Evolutionary conservation across 129 eudicot genomes (phyloP).

Genomic region (Chrysanthemum lavandulifolium): DNA sequence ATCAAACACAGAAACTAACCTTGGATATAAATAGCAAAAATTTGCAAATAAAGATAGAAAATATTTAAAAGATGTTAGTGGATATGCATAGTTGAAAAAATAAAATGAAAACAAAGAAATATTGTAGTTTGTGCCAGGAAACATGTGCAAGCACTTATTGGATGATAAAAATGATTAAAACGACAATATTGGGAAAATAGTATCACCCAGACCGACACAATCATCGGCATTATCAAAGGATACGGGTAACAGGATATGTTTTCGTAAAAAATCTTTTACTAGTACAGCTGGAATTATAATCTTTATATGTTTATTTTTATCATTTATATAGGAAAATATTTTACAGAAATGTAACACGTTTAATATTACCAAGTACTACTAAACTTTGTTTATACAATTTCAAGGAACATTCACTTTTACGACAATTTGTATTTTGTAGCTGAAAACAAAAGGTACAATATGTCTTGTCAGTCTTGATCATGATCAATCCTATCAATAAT

Average conservation of each 20-base stretch:
- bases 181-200: conserved; percentile 27
- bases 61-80: neutral
- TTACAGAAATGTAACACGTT: no score
- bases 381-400: no score
- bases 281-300: no score
- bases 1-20: no score
- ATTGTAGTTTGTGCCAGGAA: conserved; percentile 23
- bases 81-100: neutral
- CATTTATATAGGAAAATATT: no score
- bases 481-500: no score
- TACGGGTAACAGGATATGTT: conserved; percentile 8
- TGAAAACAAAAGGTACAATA: neutral
- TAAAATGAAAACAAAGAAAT: neutral
- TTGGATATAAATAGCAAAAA: no score
- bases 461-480: neutral
- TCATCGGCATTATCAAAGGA: conserved; percentile 20
- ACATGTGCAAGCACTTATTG: conserved; percentile 33
- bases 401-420: no score
- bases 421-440: no score
- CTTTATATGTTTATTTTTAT: no score
- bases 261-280: neutral
- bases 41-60: no score
- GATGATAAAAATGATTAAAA: conserved; percentile 32
- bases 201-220: conserved; percentile 17
- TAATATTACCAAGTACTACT: no score